Base-by-base conservation (phyloP, 23 red algal species). In the Gracilaria domingensis region DNA sequence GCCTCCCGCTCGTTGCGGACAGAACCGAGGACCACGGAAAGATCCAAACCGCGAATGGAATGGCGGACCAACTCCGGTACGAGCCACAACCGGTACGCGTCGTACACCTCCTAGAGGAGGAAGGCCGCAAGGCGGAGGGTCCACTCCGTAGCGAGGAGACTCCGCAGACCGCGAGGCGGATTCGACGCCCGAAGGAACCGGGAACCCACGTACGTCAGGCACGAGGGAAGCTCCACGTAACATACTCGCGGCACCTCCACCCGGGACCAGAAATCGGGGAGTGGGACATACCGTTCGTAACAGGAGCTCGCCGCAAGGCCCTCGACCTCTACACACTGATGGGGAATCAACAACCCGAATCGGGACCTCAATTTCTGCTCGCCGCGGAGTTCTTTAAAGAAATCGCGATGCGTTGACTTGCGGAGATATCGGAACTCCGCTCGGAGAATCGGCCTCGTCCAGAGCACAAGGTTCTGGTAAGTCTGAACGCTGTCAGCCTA, bases 391-490 rank as follows among this genome's bases (percentile, higher is more conserved):
- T 12, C 58, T 29, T 64, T 14, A 14, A 64, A 29, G 58, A 26
- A 64, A 3, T n/a, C 26, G 21, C 23, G 26, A 4, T 14, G 58
- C 26, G 58, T 8, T 16, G 58, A 29, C 21, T 29, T n/a, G 58
- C 79, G 50, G 36, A 83, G 11, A 35, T 32, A 60, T 24, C 79
- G 79, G 50, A 83, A 83, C 4, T 83, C 79, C 20, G 79, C 54
- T 0, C 48, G 21, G 26, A 83, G 23, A 17, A 26, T 33, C 9
- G 54, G 47, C 29, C 67, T 7, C 2, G 0, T 51, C 25, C 53
- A 83, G 9, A 62, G 34, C 6, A 83, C 23, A 23, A 58, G 29
- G 9, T 60, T 0, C 54, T 36, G 50, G 34, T 39, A 32, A n/a
- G 54, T 9, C 12, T 51, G 34, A 9, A 58, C 50, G 11, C 30